These are phyloP conservation scores for Aspergillus chevalieri DNA, from an alignment of 2,329 filamentous ascomycete genomes.

Conservation along the genomic window DNA sequence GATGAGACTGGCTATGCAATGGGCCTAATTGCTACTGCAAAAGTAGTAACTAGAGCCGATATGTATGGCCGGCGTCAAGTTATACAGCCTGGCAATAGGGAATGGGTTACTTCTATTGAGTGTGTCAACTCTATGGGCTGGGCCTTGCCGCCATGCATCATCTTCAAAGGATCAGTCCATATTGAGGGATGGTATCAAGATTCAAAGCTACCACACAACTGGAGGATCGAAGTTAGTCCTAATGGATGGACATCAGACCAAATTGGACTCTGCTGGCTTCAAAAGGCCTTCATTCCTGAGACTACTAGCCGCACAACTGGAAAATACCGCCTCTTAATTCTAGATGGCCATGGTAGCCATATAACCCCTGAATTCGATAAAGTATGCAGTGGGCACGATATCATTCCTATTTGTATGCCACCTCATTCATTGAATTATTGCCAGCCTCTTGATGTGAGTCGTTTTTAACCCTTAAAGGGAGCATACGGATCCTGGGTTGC, in stretches of 20 bases:
- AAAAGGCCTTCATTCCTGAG: constrained; percentile 29
- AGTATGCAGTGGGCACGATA: constrained; percentile 28
- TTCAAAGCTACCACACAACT: constrained; percentile 1
- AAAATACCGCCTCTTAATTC: not conserved
- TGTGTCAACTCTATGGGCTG: not conserved
- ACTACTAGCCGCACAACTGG: constrained; percentile 10
- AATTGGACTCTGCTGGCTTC: constrained; percentile 28
- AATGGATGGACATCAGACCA: constrained; percentile 34
- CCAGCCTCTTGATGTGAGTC: constrained; percentile 36
- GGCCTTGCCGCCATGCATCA: constrained; percentile 1
- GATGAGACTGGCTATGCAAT: constrained; percentile 1
- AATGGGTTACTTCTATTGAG: not conserved
- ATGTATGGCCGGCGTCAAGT: constrained; percentile 1
- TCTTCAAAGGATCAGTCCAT: constrained; percentile 7
- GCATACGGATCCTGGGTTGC: constrained; percentile 24
- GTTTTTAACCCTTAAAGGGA: constrained; percentile 17
- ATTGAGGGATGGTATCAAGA: constrained; percentile 7
- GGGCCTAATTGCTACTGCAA: not conserved
- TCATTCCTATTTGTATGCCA: constrained; percentile 34
- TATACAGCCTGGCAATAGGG: constrained; percentile 8
- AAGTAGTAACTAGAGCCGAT: constrained; percentile 7
- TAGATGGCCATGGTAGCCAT: no score
- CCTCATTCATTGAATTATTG: constrained; percentile 32
- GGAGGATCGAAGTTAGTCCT: constrained; percentile 5
- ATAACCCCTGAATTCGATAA: no score